These are phyloP conservation scores for Castanea crenata DNA, from an alignment of 306 rosid species.

Conservation along the genomic window DNA sequence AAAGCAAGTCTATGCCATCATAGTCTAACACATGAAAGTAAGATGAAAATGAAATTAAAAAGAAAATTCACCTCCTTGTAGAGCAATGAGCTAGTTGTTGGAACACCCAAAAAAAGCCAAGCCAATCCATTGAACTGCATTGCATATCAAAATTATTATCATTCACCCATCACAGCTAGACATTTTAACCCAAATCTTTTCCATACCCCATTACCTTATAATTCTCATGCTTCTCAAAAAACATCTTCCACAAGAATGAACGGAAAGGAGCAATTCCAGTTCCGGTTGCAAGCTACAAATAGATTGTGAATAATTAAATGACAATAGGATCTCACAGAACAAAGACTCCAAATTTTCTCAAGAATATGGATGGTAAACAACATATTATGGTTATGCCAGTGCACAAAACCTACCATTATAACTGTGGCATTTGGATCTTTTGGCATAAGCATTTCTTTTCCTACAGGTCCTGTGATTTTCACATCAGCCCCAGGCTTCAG, in stretches of 20 bases:
- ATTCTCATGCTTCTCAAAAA: slow-evolving; percentile 90
- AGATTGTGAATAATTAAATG: too few relatives aligned
- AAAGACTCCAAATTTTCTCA: too few relatives aligned
- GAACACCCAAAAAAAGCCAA: slow-evolving; percentile 99
- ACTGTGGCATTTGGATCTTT: slow-evolving; percentile 92
- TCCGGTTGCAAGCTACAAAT: slow-evolving; percentile 85
- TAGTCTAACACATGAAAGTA: not conserved
- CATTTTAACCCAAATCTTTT: not conserved
- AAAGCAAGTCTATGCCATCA: not conserved
- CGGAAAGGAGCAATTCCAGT: slow-evolving; percentile 99
- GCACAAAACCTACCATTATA: slow-evolving; percentile 62
- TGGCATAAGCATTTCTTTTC: slow-evolving; percentile 99
- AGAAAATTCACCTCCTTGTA: slow-evolving; percentile 79
- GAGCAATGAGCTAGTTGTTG: slow-evolving; percentile 91
- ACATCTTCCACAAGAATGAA: slow-evolving; percentile 93
- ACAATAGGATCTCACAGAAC: too few relatives aligned
- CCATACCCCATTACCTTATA: slow-evolving; percentile 49
- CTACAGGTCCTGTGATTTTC: slow-evolving; percentile 87
- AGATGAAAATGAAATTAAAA: too few relatives aligned
- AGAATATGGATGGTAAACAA: not conserved
- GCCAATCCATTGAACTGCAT: slow-evolving; percentile 93
- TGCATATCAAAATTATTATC: slow-evolving; percentile 12
- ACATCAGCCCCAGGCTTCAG: slow-evolving; percentile 86
- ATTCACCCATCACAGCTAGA: not conserved
- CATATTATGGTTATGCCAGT: too few relatives aligned